A percentile compares a stretch with the other conserved stretches of the same genome.
Evolutionary conservation across 2,329 filamentous ascomycete genomes (phyloP).

Genomic region (Metarhizium sp.): DNA sequence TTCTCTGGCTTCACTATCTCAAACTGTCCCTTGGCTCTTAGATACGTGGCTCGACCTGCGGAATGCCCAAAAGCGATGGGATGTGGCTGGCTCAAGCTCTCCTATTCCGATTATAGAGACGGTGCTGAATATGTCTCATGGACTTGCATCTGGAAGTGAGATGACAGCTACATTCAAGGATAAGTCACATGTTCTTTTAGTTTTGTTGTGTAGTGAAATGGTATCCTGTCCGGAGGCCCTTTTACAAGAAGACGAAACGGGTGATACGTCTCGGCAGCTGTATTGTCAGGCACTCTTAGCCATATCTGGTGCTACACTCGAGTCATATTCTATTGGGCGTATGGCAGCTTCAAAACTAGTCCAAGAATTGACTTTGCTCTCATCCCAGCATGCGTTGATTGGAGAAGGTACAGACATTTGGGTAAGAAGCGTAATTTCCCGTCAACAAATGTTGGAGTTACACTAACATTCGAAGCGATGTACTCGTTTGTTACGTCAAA

Average conservation of each 20-base stretch:
- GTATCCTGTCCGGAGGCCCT: conserved; percentile 22
- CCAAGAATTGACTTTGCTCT: conserved; percentile 29
- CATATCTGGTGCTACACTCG: conserved; percentile 26
- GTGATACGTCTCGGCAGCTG: conserved; percentile 19
- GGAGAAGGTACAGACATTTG: conserved; percentile 29
- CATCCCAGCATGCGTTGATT: conserved; percentile 20
- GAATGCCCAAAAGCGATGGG: conserved; percentile 28
- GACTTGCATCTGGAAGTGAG: conserved; percentile 10
- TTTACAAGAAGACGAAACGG: conserved; percentile 16
- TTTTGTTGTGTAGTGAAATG: conserved; percentile 33
- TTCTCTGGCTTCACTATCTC: conserved; percentile 24
- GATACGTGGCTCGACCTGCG: conserved; percentile 37
- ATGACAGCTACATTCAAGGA: conserved; percentile 15
- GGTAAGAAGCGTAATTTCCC: conserved; percentile 18
- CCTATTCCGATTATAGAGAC: conserved; percentile 27
- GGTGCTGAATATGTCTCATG: conserved; percentile 23
- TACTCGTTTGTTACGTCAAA: conserved; percentile 18
- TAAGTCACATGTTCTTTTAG: conserved; percentile 29
- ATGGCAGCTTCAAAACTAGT: conserved; percentile 34
- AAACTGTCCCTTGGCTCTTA: conserved; percentile 38
- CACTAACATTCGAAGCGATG: conserved; percentile 20
- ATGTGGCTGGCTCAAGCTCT: conserved; percentile 17
- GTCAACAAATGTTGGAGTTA: neutral
- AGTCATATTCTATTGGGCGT: conserved; percentile 24
- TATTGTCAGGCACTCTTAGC: conserved; percentile 29